Base-by-base conservation (phyloP, 129 eudicot genomes). In the Lactuca saligna region DNA sequence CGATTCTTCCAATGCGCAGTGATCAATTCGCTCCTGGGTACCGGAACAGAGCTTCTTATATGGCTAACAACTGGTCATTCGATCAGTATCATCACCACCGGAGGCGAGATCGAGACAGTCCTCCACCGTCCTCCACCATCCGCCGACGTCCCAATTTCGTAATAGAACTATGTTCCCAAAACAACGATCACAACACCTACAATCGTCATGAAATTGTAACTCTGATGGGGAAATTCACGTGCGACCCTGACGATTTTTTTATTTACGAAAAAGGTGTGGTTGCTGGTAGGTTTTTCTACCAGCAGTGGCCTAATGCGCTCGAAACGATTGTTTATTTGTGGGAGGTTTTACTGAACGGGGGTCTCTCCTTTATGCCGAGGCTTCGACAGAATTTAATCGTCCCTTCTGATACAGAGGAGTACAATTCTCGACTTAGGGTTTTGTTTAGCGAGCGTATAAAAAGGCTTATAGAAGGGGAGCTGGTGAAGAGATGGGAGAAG, bases 331-430 rank as follows among this genome's bases (percentile, higher is more conserved):
- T 79, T 2, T 34, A 73, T 7, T 64, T 92, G 15, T 92, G 98
- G 98, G 63, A 70, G 33, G 63, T 60, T 20, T 38, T 82, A 20
- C 31, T 88, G 3, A 51, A 58, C 11, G 83, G 65, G 2, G 67
- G 25, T 14, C 68, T 55, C 15, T 17, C 66, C 3, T 81, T 84
- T 34, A 55, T 46, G 6, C 96, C 95, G 0, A 17, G 69, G 34
- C 68, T 89, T 1, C 59, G 71, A 2, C 78, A 32, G 14, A 84
- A 86, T 8, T 66, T 86, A 6, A 7, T 65, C 20, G 82, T 89
- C 34, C 85, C 89, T 6, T 85, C 91, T 6, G 95, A 89, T 63
- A 69, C 59, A 25, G 84, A 76, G 6, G 97, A 89, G 66, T 68
- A 87, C 9, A 64, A 81, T 54, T 85, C 76, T 3, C 72, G 83